These are phyloP conservation scores for Triticum timopheevii DNA, from an alignment of 176 grass and related monocot species.

Conservation along the genomic window DNA sequence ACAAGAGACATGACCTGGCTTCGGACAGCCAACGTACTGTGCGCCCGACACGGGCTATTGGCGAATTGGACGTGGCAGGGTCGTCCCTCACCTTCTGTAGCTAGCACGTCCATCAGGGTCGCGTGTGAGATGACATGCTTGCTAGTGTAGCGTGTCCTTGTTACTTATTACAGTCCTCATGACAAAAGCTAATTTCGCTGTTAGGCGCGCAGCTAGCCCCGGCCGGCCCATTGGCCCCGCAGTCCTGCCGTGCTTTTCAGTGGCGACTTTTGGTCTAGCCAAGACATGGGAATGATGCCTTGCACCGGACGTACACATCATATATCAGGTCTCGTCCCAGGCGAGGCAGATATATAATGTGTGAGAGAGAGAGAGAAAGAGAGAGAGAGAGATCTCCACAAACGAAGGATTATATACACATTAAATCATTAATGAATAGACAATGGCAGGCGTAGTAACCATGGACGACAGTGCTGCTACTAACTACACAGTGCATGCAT, in stretches of 20 bases:
- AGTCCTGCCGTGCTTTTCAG: conserved; percentile 27
- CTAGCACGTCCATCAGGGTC: not conserved
- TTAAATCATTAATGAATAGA: not conserved
- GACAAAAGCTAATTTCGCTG: not conserved
- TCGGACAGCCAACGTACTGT: not conserved
- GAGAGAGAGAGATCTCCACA: not conserved
- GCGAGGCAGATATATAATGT: not conserved
- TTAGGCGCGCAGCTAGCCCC: not conserved
- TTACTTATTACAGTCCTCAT: not conserved
- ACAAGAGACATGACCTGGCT: not conserved
- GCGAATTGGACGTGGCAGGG: conserved; percentile 12
- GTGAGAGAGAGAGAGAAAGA: no score
- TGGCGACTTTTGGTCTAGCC: conserved; percentile 46
- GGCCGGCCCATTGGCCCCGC: conserved; percentile 8
- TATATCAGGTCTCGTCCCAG: not conserved
- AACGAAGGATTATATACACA: not conserved
- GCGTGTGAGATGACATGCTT: not conserved
- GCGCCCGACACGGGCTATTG: not conserved
- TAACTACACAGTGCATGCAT: not conserved
- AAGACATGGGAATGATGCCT: conserved; percentile 33
- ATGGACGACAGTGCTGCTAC: not conserved
- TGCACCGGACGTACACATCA: conserved; percentile 6
- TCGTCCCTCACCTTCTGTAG: not conserved
- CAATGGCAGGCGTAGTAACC: not conserved
- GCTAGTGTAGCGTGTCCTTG: not conserved